A percentile compares a stretch with the other conserved stretches of the same genome.
Conservation (phyloP, 306 rosid genomes). For the Quercus suber region DNA sequence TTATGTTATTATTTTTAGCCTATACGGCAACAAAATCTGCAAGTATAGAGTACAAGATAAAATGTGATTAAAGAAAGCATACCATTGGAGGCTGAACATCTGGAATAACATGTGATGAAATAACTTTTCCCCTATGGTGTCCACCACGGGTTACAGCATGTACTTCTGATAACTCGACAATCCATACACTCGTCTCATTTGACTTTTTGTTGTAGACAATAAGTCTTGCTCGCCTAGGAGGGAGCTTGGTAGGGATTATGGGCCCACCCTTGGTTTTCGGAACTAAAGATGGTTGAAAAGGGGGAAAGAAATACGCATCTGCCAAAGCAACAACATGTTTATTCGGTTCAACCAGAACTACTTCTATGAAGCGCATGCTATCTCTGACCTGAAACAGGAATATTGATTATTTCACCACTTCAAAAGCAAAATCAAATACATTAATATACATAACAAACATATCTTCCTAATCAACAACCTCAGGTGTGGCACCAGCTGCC, state of each 20-base stretch:
- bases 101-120: slow-evolving; percentile 65
- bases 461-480: slow-evolving; percentile 41
- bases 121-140: slow-evolving; percentile 89
- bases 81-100: slow-evolving; percentile 97
- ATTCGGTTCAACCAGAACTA: slow-evolving; percentile 74
- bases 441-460: not conserved
- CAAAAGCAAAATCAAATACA: not conserved
- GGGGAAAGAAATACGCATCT: slow-evolving; percentile 91
- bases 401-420: slow-evolving; percentile 16
- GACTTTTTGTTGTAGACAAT: slow-evolving; percentile 79
- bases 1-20: not conserved
- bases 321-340: slow-evolving; percentile 87
- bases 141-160: slow-evolving; percentile 96
- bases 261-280: slow-evolving; percentile 86
- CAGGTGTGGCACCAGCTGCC: slow-evolving; percentile 94
- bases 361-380: slow-evolving; percentile 87
- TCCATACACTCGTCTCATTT: slow-evolving; percentile 67
- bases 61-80: slow-evolving; percentile 6
- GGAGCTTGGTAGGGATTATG: slow-evolving; percentile 73
- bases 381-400: slow-evolving; percentile 68
- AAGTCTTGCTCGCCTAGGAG: slow-evolving; percentile 87
- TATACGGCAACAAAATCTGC: not conserved
- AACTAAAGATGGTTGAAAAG: slow-evolving; percentile 89
- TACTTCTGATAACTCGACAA: slow-evolving; percentile 79
- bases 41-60: not conserved